Base-by-base conservation (phyloP, 176 grass and related monocot species). In the Zea mays region DNA sequence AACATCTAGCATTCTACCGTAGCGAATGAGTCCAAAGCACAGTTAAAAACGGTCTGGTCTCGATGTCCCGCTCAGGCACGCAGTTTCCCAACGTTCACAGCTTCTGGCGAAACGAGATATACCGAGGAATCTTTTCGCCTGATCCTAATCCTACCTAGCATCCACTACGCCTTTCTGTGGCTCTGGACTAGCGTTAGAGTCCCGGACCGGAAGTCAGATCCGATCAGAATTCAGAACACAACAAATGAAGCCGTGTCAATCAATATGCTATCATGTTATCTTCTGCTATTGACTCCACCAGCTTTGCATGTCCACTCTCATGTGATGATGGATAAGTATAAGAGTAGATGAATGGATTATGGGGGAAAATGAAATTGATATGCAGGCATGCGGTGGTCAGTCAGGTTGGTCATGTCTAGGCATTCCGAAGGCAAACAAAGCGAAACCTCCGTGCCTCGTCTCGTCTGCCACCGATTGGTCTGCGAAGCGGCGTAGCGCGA, bases 91-190 rank as follows among this genome's bases (percentile, higher is more conserved):
- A 6, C 48, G 1, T 42, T 42, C 10, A 20, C 62, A 9, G 5
- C 17, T 6, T 4, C 15, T 11, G 9, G 37, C n/a, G 15, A 12
- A 56, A 65, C 8, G 0, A 73, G 67, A 85, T 79, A 74, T 59
- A 5, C 61, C 55, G 14, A 10, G 61, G 83, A 52, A 80, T 85
- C 76, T 80, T 74, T 77, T 2, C n/a, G 60, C 9, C 6, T 5
- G 83, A 34, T 79, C 40, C 47, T 13, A 59, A 79, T 79, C 67
- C 39, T n/a, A 48, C 60, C 27, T 27, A 27, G 38, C 27, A 4
- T 36, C 52, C 56, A 49, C n/a, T 52, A 17, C 20, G 27, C 27
- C 27, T 27, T 27, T 27, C 16, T 10, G 46, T 44, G 75, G 21
- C 21, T 57, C 38, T 61, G 41, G 27, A 69, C 47, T 79, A 0